Base-by-base conservation (phyloP, 768 basidiomycete species). In the Boletellus ananas region DNA sequence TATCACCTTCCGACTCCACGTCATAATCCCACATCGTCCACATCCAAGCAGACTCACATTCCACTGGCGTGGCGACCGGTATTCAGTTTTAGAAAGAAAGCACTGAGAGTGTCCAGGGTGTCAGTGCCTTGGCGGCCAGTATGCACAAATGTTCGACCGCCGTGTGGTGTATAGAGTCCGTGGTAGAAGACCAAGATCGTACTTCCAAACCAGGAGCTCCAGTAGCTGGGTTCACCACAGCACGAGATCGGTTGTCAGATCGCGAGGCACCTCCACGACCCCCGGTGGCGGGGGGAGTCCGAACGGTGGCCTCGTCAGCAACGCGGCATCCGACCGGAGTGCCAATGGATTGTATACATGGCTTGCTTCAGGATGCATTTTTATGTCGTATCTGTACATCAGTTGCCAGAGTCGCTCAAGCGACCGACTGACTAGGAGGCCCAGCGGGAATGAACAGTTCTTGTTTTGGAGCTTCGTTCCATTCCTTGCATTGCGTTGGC, bases 211-310 rank as follows among this genome's bases (percentile, higher is more conserved):
- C 14, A 16, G 39, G 23, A 25, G 29, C 29, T 20, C 17, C 11
- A 37, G 16, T 20, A 13, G 17, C 27, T 34, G 45, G 6, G 61
- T 65, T 14, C 59, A 50, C 52, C 45, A 51, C 37, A 54, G 42
- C 4, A 49, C 63, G 3, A 64, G 59, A 42, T 57, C 58, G 45
- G 51, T 49, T 8, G 58, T 33, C 58, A 45, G 25, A 18, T 25
- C 27, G 14, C 27, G 17, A 37, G 18, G 12, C 11, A n/a, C 34
- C 34, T 35, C 27, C 13, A 36, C n/a, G 13, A 51, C 45, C 40
- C 47, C 21, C n/a, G 47, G 47, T 7, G 34, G 43, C 14, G 25
- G 2, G 16, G 36, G 17, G 36, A 29, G 49, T 12, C 34, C 33
- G 31, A 35, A 23, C 31, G 3, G 42, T 17, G 18, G 31, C 31